Base-by-base conservation (phyloP, 2,329 filamentous ascomycete species). In the Diaporthe aspalathi region DNA sequence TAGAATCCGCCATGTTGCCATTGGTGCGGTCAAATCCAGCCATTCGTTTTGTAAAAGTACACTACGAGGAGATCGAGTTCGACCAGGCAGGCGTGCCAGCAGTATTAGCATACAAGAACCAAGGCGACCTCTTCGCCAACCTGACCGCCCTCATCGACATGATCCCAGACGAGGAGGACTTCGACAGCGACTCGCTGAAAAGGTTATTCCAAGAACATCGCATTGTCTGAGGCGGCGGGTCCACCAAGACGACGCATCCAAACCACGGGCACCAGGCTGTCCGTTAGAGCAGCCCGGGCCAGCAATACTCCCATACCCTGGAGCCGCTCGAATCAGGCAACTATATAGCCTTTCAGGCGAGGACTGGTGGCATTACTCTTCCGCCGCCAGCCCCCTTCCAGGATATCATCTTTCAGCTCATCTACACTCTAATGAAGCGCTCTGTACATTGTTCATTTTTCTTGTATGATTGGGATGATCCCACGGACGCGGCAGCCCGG, bases 41-140 rank as follows among this genome's bases (percentile, higher is more conserved):
- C 12, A 89, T 93, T 43, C 94, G 93, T 78, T 98, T 99, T 79
- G 89, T 98, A 83, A 97, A 95, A 83, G 89, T 98, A 60, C 92
- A 97, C 81, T 94, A 94, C 79, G 91, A 93, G 73, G 95, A 97
- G 71, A 97, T 97, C 47, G 95, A 98, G 80, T 97, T 98, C 86
- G 94, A 98, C 80, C 90, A 93, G 71, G 93, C 94, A 40, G 92
- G 92, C 56, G 93, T 97, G 2, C 96, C 96, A 0, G 94, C 96
- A 5, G 86, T 98, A 47, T 86, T 98, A 62, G 95, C 93, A 14
- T 99, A 99, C 84, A 91, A 91, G 71, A 93, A 92, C 77, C 90
- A 92, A 78, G 95, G 94, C 67, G 95, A 98, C 74, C 90, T 98
- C 74, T 94, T 98, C 76, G 93, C 94, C 74, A 97, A 95, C 77